Conservation (phyloP, 164 flowering plant genomes). For the Hamamelis virginiana region DNA sequence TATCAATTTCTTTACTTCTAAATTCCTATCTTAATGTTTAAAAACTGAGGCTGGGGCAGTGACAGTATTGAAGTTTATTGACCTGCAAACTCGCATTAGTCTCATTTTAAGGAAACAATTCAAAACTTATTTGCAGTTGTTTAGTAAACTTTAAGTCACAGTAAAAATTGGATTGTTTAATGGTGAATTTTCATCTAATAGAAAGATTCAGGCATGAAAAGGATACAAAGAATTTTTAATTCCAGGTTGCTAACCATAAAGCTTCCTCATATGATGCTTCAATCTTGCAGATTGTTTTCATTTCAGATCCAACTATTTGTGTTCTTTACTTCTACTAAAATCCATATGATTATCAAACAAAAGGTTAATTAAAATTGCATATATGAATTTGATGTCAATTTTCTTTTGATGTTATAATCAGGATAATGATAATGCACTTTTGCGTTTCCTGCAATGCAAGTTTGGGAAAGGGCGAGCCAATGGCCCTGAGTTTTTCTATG, state of each 20-base stretch:
- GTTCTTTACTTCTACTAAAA: not conserved
- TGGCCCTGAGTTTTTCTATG: constrained; percentile 96
- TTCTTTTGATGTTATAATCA: constrained; percentile 24
- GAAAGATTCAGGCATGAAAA: no score
- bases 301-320: no score
- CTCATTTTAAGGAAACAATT: not conserved
- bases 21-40: not conserved
- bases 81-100: not conserved
- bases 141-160: not conserved
- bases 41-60: not conserved
- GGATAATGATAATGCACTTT: constrained; percentile 95
- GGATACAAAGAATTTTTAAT: no score
- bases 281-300: no score
- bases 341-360: not conserved
- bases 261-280: no score
- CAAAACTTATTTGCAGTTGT: not conserved
- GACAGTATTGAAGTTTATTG: not conserved
- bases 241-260: no score
- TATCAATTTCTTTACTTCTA: no score
- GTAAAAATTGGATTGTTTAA: not conserved
- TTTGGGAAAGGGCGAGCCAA: constrained; percentile 80
- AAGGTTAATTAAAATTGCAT: not conserved
- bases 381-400: not conserved
- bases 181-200: no score
- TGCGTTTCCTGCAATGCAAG: constrained; percentile 92